Percentiles rank a stretch among this genome's conserved stretches.
Evolutionary conservation across 2,329 filamentous ascomycete genomes (phyloP).

Genomic region (Claviceps paspali): DNA sequence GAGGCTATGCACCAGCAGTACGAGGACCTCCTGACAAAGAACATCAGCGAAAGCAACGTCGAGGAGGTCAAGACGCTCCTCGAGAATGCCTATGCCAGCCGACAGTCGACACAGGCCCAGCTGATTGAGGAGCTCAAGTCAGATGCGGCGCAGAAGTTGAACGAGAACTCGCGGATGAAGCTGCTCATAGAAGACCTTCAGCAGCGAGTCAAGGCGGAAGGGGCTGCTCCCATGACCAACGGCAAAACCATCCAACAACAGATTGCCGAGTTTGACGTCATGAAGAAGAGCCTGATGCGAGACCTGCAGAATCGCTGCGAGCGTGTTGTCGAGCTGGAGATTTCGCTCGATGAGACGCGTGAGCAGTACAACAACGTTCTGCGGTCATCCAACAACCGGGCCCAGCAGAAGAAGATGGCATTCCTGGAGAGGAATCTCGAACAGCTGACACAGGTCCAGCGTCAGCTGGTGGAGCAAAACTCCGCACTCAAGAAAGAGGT

Average conservation of each 20-base stretch:
- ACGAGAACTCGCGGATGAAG: conserved; percentile 72
- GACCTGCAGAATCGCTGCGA: conserved; percentile 97
- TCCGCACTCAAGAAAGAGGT: conserved; percentile 97
- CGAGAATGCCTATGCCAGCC: conserved; percentile 60
- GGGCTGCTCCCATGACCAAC: conserved; percentile 46
- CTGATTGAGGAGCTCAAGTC: conserved; percentile 62
- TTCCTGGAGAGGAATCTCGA: conserved; percentile 97
- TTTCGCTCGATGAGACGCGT: conserved; percentile 88
- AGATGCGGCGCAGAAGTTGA: conserved; percentile 60
- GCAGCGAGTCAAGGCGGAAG: conserved; percentile 49
- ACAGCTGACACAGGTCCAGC: conserved; percentile 91
- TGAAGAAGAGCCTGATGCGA: conserved; percentile 99
- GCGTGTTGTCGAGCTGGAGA: conserved; percentile 93
- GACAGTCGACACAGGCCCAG: conserved; percentile 57
- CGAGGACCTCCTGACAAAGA: conserved; percentile 65
- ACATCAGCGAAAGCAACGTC: conserved; percentile 62
- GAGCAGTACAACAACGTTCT: conserved; percentile 99
- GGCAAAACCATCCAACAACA: conserved; percentile 94
- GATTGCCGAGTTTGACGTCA: conserved; percentile 95
- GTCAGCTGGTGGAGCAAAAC: conserved; percentile 96
- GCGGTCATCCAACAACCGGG: conserved; percentile 89
- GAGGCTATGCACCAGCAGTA: conserved; percentile 66
- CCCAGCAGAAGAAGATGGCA: conserved; percentile 99
- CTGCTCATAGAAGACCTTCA: conserved; percentile 68
- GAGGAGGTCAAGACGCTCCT: conserved; percentile 73